Conservation (phyloP, 306 rosid species). For the Trichosanthes cucumerina region DNA sequence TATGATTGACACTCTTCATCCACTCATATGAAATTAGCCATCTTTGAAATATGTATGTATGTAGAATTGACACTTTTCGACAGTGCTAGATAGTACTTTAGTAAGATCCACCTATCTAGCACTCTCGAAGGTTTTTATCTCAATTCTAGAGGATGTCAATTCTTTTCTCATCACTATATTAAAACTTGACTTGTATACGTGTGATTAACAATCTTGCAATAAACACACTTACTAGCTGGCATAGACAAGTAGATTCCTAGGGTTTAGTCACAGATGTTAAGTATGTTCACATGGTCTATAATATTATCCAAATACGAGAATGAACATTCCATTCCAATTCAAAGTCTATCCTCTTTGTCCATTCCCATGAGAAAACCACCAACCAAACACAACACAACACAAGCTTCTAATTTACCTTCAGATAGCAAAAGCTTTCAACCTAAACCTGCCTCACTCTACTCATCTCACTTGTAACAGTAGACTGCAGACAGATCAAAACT, state of each 20-base stretch:
- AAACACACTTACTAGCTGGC: background rate
- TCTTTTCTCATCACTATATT: too few species aligned
- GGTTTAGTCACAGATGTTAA: background rate
- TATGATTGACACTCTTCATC: background rate
- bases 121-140: too few species aligned
- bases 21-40: too few species aligned
- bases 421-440: background rate
- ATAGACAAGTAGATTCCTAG: background rate
- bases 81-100: too few species aligned
- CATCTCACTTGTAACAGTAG: background rate
- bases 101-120: too few species aligned
- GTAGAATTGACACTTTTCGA: too few species aligned
- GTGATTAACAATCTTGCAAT: too few species aligned
- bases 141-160: too few species aligned
- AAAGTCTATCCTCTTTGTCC: background rate
- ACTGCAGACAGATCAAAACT: background rate
- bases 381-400: background rate
- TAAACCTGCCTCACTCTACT: conserved; percentile 1
- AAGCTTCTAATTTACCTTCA: background rate
- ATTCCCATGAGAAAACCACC: background rate
- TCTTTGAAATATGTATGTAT: too few species aligned
- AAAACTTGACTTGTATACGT: too few species aligned
- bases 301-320: background rate
- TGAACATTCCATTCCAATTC: background rate
- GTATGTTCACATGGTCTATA: background rate